These are phyloP conservation scores for Diplodia corticola DNA, from an alignment of 2,329 filamentous ascomycete genomes.

Conservation along the genomic window DNA sequence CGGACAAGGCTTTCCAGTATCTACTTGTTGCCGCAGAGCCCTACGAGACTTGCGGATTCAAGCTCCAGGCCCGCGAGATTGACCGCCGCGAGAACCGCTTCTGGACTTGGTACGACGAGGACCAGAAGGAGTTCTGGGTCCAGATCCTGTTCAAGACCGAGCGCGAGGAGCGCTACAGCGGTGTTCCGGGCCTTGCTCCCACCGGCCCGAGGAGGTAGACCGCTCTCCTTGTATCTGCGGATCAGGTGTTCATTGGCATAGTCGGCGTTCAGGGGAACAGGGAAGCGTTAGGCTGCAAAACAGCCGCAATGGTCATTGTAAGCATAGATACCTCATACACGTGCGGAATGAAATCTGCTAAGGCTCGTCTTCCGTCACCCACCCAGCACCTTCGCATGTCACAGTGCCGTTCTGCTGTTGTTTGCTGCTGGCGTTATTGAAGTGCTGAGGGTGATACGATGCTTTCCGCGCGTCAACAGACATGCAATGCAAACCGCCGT, in stretches of 20 bases:
- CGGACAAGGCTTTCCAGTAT: constrained; percentile 93
- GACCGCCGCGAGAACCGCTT: constrained; percentile 85
- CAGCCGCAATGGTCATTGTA: constrained; percentile 18
- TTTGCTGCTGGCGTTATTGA: neutral
- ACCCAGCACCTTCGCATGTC: neutral
- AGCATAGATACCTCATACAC: constrained; percentile 21
- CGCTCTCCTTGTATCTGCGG: neutral
- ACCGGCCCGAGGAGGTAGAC: constrained; percentile 29
- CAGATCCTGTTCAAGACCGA: constrained; percentile 99
- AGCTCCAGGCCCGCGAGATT: constrained; percentile 89
- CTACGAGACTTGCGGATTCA: constrained; percentile 96
- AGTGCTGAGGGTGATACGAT: neutral
- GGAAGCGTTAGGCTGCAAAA: constrained; percentile 1
- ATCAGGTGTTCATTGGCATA: constrained; percentile 12
- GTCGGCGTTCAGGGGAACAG: constrained; percentile 4
- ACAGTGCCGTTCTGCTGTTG: neutral
- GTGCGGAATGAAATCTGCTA: constrained; percentile 10
- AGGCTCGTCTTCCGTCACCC: neutral
- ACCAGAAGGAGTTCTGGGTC: constrained; percentile 95
- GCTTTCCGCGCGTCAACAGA: constrained; percentile 1
- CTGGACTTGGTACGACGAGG: constrained; percentile 94
- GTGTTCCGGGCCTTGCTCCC: constrained; percentile 64
- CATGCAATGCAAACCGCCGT: constrained; percentile 15
- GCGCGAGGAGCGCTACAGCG: constrained; percentile 82
- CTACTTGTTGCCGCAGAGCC: constrained; percentile 93